phyloP scores from a whole-genome alignment of 2,329 filamentous ascomycete genomes.

The Pseudogymnoascus sp. region DNA sequence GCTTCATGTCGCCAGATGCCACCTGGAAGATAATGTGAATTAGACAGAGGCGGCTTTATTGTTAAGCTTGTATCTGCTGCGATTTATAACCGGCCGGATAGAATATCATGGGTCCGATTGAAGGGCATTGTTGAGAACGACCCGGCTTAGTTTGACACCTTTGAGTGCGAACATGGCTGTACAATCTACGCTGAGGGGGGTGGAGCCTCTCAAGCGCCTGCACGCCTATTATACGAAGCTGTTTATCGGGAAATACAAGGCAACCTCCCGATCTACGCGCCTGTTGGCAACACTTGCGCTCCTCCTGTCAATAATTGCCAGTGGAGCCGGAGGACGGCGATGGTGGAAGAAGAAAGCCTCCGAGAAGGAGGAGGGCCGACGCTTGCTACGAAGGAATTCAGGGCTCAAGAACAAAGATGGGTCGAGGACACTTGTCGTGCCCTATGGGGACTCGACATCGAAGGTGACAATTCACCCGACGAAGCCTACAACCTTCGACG shows the following conservation, averaged over 20 bases:
- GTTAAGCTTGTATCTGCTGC: not conserved
- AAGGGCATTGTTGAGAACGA: constrained; percentile 13
- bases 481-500: constrained; percentile 91
- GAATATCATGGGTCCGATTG: constrained; percentile 1
- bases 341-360: constrained; percentile 67
- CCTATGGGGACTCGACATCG: constrained; percentile 78
- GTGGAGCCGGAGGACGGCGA: constrained; percentile 69
- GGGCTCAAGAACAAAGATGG: constrained; percentile 92
- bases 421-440: constrained; percentile 88
- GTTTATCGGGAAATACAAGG: constrained; percentile 48
- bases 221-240: constrained; percentile 51
- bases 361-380: constrained; percentile 75
- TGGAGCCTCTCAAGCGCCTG: constrained; percentile 58
- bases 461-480: constrained; percentile 88
- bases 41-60: not conserved
- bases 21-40: not conserved
- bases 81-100: not conserved
- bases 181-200: constrained; percentile 73
- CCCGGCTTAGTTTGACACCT: not conserved
- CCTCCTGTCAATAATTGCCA: constrained; percentile 67
- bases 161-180: constrained; percentile 57
- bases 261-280: constrained; percentile 62
- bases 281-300: constrained; percentile 71
- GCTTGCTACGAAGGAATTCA: constrained; percentile 82
- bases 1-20: not conserved